Percentiles rank a stretch among this genome's conserved stretches.
phyloP scores from a whole-genome alignment of 192 early-diverging fungal species.

The Dissophora globulifera region DNA sequence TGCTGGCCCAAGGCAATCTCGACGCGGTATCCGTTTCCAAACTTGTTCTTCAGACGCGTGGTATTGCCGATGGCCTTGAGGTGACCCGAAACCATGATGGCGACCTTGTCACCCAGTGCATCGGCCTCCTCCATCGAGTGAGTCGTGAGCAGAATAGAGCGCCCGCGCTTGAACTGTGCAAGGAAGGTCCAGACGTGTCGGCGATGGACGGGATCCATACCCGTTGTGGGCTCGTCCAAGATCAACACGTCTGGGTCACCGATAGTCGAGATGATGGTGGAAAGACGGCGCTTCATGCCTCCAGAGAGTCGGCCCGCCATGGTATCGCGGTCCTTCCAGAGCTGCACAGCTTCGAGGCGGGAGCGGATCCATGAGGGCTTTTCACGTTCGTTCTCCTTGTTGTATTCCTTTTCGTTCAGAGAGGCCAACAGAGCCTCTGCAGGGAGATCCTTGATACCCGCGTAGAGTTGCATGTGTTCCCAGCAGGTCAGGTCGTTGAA shows the following conservation, averaged over 20 bases:
- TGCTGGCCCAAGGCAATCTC: conserved; percentile 72
- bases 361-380: conserved; percentile 40
- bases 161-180: conserved; percentile 77
- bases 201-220: conserved; percentile 85
- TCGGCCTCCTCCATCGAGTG: conserved; percentile 83
- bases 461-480: conserved; percentile 81
- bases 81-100: conserved; percentile 71
- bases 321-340: conserved; percentile 72
- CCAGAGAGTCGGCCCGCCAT: conserved; percentile 74
- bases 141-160: conserved; percentile 78
- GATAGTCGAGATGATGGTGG: conserved; percentile 78
- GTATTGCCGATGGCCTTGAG: conserved; percentile 71
- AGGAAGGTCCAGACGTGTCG: conserved; percentile 83
- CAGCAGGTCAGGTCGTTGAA: conserved; percentile 79
- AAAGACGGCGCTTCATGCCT: conserved; percentile 80
- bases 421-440: conserved; percentile 21
- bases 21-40: conserved; percentile 78
- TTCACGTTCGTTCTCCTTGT: conserved; percentile 65
- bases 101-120: conserved; percentile 66
- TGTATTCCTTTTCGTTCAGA: conserved; percentile 37
- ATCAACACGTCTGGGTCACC: conserved; percentile 69
- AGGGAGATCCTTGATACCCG: conserved; percentile 79
- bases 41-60: conserved; percentile 75
- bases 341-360: conserved; percentile 71
- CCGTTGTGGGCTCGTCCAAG: conserved; percentile 71